A percentile compares a stretch with the other conserved stretches of the same genome.
Conservation (phyloP, 495 filamentous ascomycete genomes). For the Glarea lozoyensis region DNA sequence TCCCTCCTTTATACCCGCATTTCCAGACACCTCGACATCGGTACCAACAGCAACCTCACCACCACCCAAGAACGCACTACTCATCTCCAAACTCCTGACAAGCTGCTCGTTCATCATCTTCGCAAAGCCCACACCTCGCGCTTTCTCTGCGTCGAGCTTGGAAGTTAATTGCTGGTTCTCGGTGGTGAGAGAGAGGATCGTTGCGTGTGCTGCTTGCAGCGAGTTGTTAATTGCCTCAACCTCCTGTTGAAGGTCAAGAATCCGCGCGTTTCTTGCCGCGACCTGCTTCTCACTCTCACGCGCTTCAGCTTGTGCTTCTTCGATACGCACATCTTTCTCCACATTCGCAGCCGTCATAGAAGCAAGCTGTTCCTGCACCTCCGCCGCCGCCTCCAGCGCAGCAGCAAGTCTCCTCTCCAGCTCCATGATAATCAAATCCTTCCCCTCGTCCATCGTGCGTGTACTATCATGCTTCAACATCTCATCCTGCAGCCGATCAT, state of each 20-base stretch:
- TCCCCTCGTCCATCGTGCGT: conserved; percentile 10
- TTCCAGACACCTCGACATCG: neutral
- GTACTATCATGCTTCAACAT: conserved; percentile 22
- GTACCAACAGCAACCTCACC: neutral
- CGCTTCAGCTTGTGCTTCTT: neutral
- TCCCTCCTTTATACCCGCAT: neutral
- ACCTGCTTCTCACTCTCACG: conserved; percentile 27
- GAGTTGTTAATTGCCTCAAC: conserved; percentile 27
- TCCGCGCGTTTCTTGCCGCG: conserved; percentile 32
- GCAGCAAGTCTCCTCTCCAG: conserved; percentile 24
- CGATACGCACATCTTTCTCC: conserved; percentile 10
- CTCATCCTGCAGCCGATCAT: conserved; percentile 22
- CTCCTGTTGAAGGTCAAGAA: conserved; percentile 30
- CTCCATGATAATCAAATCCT: conserved; percentile 25
- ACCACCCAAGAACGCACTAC: conserved; percentile 22
- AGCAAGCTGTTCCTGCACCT: conserved; percentile 12
- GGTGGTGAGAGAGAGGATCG: conserved; percentile 25
- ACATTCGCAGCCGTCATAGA: neutral
- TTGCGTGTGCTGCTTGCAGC: conserved; percentile 29
- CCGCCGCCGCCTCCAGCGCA: conserved; percentile 1
- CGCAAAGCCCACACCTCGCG: conserved; percentile 41
- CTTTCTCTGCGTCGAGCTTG: conserved; percentile 35
- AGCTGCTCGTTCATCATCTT: conserved; percentile 40
- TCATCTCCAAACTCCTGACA: conserved; percentile 27
- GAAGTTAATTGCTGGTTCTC: conserved; percentile 25